Conservation (phyloP, 371 early-diverging fungal species). For the Synchytrium microbalum region DNA sequence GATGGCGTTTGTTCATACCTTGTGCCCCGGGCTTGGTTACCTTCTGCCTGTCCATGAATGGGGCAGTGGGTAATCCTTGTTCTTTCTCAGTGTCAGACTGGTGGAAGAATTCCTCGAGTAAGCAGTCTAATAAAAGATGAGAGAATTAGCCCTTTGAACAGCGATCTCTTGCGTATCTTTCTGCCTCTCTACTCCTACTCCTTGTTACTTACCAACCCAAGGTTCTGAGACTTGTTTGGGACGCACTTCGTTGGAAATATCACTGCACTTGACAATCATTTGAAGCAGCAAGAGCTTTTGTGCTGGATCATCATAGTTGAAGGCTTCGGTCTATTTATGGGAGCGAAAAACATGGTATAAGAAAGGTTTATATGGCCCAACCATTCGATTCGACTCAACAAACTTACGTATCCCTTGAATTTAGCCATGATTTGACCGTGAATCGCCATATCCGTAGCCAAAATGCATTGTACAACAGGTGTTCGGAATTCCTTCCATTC, state of each 20-base stretch:
- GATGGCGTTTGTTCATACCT: too few relatives aligned
- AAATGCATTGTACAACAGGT: constrained; percentile 38
- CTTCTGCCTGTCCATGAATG: constrained; percentile 51
- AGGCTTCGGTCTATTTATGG: constrained; percentile 19
- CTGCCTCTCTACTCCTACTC: too few relatives aligned
- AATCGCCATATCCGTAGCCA: constrained; percentile 50
- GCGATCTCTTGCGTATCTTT: too few relatives aligned
- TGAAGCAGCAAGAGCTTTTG: constrained; percentile 39
- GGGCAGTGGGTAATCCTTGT: constrained; percentile 45
- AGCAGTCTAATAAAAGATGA: too few relatives aligned
- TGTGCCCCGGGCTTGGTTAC: constrained; percentile 47
- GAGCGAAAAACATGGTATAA: neutral
- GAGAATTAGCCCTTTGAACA: too few relatives aligned
- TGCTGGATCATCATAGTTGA: constrained; percentile 33
- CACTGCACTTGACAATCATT: constrained; percentile 45
- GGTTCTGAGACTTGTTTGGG: constrained; percentile 38
- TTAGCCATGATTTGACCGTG: constrained; percentile 42
- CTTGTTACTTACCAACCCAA: too few relatives aligned
- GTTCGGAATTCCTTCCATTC: constrained; percentile 38
- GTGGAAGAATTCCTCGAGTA: constrained; percentile 46
- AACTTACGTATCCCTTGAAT: constrained; percentile 27
- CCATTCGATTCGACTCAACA: neutral
- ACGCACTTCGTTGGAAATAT: constrained; percentile 42
- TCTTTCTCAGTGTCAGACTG: constrained; percentile 46
- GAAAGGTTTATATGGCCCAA: neutral